These are phyloP conservation scores for Neurospora terricola DNA, from an alignment of 495 filamentous ascomycete species.

Conservation along the genomic window DNA sequence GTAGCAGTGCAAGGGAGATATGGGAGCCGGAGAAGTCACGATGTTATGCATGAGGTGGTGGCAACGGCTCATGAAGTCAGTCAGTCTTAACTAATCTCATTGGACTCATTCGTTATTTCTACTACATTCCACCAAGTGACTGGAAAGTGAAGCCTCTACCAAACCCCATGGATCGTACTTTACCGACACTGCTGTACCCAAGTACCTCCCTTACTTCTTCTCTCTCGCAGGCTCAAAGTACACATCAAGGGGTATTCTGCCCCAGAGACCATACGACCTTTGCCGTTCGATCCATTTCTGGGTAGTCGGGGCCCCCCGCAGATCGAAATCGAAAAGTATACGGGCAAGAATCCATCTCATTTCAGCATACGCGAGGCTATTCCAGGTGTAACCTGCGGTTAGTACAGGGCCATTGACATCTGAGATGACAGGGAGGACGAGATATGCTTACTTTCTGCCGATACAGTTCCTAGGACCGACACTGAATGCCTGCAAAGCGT, in stretches of 20 bases:
- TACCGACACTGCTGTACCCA: not conserved
- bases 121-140: not conserved
- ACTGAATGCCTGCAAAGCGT: conserved; percentile 28
- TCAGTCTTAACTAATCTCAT: not conserved
- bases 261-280: conserved; percentile 26
- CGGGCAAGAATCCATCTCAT: conserved; percentile 34
- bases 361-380: conserved; percentile 29
- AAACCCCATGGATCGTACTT: not conserved
- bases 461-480: conserved; percentile 31
- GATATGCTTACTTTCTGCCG: conserved; percentile 26
- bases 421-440: not conserved
- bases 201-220: not conserved
- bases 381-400: not conserved
- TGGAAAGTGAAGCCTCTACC: not conserved
- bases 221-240: conserved; percentile 17
- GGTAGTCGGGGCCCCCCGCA: conserved; percentile 17
- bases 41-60: not conserved
- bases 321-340: conserved; percentile 31
- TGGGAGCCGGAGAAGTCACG: not conserved
- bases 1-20: not conserved
- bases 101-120: not conserved
- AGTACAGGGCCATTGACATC: not conserved
- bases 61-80: not conserved
- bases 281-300: conserved; percentile 21
- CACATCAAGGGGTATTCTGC: conserved; percentile 23